Percentiles rank a stretch among this genome's conserved stretches.
Evolutionary conservation across 2,329 filamentous ascomycete genomes (phyloP).

Genomic region (Scedosporium minutisporum): DNA sequence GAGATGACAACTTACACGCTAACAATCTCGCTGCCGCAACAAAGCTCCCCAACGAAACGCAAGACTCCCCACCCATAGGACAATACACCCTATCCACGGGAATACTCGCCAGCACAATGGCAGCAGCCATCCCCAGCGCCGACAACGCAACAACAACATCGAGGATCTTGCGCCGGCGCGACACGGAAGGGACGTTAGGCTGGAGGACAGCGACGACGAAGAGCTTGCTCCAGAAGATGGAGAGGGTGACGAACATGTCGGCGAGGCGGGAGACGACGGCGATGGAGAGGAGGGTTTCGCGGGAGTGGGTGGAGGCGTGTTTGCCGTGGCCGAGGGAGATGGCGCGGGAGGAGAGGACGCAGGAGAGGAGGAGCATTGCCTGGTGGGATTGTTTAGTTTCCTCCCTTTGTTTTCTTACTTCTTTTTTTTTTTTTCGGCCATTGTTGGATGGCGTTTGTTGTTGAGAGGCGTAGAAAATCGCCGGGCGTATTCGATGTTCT

Average conservation of each 20-base stretch:
- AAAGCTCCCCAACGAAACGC: background rate
- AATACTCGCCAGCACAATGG: background rate
- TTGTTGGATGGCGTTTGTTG: too few relatives aligned
- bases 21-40: background rate
- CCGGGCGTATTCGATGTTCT: too few relatives aligned
- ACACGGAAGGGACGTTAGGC: background rate
- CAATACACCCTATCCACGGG: slow-evolving; percentile 2
- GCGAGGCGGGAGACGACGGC: slow-evolving; percentile 1
- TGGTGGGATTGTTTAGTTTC: background rate
- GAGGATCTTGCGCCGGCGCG: background rate
- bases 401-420: background rate
- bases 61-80: background rate
- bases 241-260: slow-evolving; percentile 4
- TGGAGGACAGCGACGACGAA: background rate
- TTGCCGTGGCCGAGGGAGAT: background rate
- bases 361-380: background rate
- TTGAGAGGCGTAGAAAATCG: too few relatives aligned
- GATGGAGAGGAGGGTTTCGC: background rate
- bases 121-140: background rate
- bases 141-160: background rate
- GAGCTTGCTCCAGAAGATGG: slow-evolving; percentile 3
- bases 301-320: background rate
- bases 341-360: background rate
- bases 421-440: too few relatives aligned
- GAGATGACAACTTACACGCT: background rate